These are phyloP conservation scores for Davidsoniella eucalypti DNA, from an alignment of 2,329 filamentous ascomycete genomes.

Conservation along the genomic window DNA sequence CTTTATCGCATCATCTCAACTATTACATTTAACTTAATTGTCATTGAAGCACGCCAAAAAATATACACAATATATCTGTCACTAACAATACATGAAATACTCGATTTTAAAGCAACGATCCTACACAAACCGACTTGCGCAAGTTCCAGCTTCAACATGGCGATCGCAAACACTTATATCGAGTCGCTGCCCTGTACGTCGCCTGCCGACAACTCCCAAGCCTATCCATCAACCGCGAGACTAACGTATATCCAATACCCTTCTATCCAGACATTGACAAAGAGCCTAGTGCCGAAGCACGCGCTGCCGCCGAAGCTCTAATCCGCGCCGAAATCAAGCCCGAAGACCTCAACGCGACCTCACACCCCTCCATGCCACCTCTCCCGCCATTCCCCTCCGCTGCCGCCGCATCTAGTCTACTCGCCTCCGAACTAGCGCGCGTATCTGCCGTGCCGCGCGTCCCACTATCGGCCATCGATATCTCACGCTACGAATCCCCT, in stretches of 20 bases:
- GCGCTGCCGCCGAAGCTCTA: conserved; percentile 50
- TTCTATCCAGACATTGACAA: conserved; percentile 58
- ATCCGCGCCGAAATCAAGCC: conserved; percentile 47
- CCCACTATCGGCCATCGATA: conserved; percentile 52
- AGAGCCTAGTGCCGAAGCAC: conserved; percentile 45
- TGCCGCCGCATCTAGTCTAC: conserved; percentile 45
- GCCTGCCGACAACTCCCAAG: conserved; percentile 10
- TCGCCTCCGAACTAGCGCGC: conserved; percentile 52
- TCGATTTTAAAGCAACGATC: too few relatives aligned
- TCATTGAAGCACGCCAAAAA: too few relatives aligned
- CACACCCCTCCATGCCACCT: conserved; percentile 40
- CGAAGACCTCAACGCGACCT: conserved; percentile 23
- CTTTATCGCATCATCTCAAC: too few relatives aligned
- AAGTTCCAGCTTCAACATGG: conserved; percentile 14
- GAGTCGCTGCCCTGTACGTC: conserved; percentile 65
- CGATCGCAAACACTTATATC: conserved; percentile 33
- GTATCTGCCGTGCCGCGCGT: conserved; percentile 34
- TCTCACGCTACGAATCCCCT: conserved; percentile 67
- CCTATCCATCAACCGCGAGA: background rate
- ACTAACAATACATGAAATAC: too few relatives aligned
- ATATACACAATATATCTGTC: too few relatives aligned
- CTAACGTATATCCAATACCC: conserved; percentile 3
- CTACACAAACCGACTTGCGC: too few relatives aligned
- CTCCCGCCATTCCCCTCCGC: conserved; percentile 31
- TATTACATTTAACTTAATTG: too few relatives aligned